Evolutionary conservation across 169 alveolate genomes (phyloP), one percentile per base, ranked within the genome.

Genomic region (Cyclospora cayetanensis): DNA sequence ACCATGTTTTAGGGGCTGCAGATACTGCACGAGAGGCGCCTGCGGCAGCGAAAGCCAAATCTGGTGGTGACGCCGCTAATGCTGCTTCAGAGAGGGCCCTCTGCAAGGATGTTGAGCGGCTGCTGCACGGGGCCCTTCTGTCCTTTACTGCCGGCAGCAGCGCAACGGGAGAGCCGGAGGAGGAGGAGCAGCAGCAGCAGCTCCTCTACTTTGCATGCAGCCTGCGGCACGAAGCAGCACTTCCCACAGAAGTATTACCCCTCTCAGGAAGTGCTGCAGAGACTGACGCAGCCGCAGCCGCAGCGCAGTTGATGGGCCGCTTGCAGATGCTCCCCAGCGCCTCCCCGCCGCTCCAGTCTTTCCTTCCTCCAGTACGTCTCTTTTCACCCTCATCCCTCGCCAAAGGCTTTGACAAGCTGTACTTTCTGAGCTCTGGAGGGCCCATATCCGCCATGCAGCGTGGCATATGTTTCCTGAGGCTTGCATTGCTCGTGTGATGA

Each of bases 111-210:
- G 25, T 55, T 31, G 70, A 55, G 70, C 18, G 20, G 70, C 70
- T 55, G 70, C 70, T 55, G 70, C 70, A 55, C 35, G 70, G 70
- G 70, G 70, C 70, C 70, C 12, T 55, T 4, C 35, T 7, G 25
- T 55, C 70, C 70, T 31, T 55, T 11, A 25, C 70, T n/a, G n/a
- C n/a, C n/a, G n/a, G n/a, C 70, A 55, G 18, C 70, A 55, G 70
- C 70, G 18, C 70, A 55, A 11, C 70, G n/a, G n/a, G n/a, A n/a
- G n/a, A n/a, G n/a, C n/a, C n/a, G n/a, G n/a, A n/a, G n/a, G n/a
- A n/a, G n/a, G n/a, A n/a, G n/a, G n/a, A 55, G 70, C 70, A 55
- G 70, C 70, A 55, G 70, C 70, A 55, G 70, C 70, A 55, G 12
- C 70, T 55, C 35, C 18, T 55, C 35, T 31, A 11, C 12, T 11